Conservation (phyloP, 495 filamentous ascomycete species). For the Pseudoneurospora amorphoporcata region DNA sequence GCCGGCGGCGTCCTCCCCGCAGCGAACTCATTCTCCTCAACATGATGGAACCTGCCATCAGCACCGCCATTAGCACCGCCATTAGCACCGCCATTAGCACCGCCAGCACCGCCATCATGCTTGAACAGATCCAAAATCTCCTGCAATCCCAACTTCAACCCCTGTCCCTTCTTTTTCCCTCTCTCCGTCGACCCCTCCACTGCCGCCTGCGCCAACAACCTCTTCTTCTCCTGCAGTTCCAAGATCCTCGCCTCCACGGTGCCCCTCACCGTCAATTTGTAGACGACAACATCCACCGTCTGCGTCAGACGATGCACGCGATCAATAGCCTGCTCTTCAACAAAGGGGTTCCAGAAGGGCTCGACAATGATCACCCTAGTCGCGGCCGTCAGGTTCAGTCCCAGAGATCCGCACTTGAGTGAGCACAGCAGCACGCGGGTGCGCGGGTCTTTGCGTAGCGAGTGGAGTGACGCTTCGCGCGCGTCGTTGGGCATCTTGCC, state of each 20-base stretch:
- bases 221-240: constrained; percentile 84
- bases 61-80: background rate
- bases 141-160: constrained; percentile 76
- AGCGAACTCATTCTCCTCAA: constrained; percentile 1
- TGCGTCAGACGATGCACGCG: constrained; percentile 95
- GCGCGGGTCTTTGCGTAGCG: constrained; percentile 58
- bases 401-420: constrained; percentile 84
- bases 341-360: constrained; percentile 97
- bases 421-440: constrained; percentile 79
- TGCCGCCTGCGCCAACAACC: constrained; percentile 61
- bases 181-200: constrained; percentile 24
- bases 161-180: constrained; percentile 44
- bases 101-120: constrained; percentile 45
- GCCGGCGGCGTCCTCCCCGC: background rate
- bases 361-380: constrained; percentile 90
- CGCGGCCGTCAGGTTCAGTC: constrained; percentile 89
- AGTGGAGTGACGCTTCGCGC: constrained; percentile 69
- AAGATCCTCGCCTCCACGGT: constrained; percentile 91
- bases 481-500: constrained; percentile 90
- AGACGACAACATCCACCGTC: constrained; percentile 85
- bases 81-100: background rate
- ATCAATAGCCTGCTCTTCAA: constrained; percentile 98
- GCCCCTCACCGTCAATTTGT: constrained; percentile 74
- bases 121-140: constrained; percentile 88
- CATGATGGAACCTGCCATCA: background rate